Evolutionary conservation across 176 grass and related monocot species (phyloP), one percentile per base, ranked within the genome.

Genomic region (Elaeis guineensis): DNA sequence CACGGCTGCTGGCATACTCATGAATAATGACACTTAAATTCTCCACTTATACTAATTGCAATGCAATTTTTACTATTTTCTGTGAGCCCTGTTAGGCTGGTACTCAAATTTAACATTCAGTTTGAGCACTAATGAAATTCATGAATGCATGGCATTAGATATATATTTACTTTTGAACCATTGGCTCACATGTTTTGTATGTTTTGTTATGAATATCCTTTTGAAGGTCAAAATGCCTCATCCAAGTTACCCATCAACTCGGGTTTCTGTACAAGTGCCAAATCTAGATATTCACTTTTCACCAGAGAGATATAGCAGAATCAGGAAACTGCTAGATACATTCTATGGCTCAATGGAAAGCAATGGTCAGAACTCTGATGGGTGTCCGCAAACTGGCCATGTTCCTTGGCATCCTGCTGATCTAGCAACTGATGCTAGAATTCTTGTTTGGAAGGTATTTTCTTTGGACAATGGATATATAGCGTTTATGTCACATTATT

Each of bases 241-340:
- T 70, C 92, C 78, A 54, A 90, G 64, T 18, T 97, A 91, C 73
- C 92, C 92, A 58, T 91, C 81, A 50, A 91, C 84, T 62, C 84
- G 92, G 58, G 79, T 97, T 80, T 88, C 92, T 67, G 83, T 97
- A 72, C 86, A 97, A 97, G 83, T 97, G 59, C 92, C 92, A 35
- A 97, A 85, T 68, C 81, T 97, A 68, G 76, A 64, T 70, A 76
- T 97, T 54, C 87, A 97, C 72, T 97, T 97, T 66, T 97, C 92
- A 63, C 84, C 92, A 21, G 85, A 97, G 78, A 82, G 87, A 75
- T 88, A 89, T 28, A 49, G 70, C 65, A 90, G 81, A 63, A 97
- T 97, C 57, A 70, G 63, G 17, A 70, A 91, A 62, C 72, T 97
- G 50, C 73, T 97, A 61, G 81, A 78, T 84, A 77, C 88, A 69